Conservation (phyloP, 2,329 filamentous ascomycete species). For the Annulohypoxylon truncatum region DNA sequence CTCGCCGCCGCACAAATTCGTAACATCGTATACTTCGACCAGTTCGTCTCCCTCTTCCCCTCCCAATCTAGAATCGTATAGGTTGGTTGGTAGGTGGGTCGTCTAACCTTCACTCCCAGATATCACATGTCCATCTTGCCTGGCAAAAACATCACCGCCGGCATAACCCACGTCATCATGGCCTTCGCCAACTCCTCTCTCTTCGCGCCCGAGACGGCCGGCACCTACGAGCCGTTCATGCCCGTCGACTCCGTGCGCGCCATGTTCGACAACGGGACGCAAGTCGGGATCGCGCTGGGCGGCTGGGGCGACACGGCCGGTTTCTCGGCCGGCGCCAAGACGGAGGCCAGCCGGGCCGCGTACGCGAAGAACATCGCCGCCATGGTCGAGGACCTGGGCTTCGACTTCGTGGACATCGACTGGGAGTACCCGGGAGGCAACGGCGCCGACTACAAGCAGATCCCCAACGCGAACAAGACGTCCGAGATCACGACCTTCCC, state of each 20-base stretch:
- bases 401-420: slow-evolving; percentile 77
- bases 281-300: slow-evolving; percentile 77
- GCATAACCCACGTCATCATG: slow-evolving; percentile 41
- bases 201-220: slow-evolving; percentile 21
- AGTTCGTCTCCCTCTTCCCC: slow-evolving; percentile 14
- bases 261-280: slow-evolving; percentile 63
- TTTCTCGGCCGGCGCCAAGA: slow-evolving; percentile 67
- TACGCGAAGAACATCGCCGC: slow-evolving; percentile 73
- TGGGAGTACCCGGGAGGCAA: slow-evolving; percentile 76
- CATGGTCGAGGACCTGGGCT: slow-evolving; percentile 70
- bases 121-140: slow-evolving; percentile 30
- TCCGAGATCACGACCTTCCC: slow-evolving; percentile 74
- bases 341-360: slow-evolving; percentile 59
- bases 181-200: slow-evolving; percentile 39
- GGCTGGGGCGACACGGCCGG: slow-evolving; percentile 78
- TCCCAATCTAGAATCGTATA: neutral
- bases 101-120: slow-evolving; percentile 7
- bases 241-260: slow-evolving; percentile 60
- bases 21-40: slow-evolving; percentile 35
- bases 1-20: slow-evolving; percentile 17
- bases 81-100: slow-evolving; percentile 17
- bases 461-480: slow-evolving; percentile 67
- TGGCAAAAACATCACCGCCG: slow-evolving; percentile 28
- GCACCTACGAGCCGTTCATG: slow-evolving; percentile 59
- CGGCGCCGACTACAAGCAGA: slow-evolving; percentile 73